Percentiles rank a stretch among this genome's conserved stretches.
Evolutionary conservation across 129 eudicot genomes (phyloP).

Genomic region (sunflower (Helianthus annuus)): HanXRQr2.0-SUNRISE NC_035442.2:142510313-142510812

Average conservation of each 20-base stretch:
- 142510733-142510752: constrained; percentile 13
- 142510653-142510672: constrained; percentile 21
- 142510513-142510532: neutral
- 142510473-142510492: neutral
- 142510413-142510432: too few relatives aligned
- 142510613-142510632: constrained; percentile 8
- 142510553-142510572: neutral
- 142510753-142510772: constrained; percentile 84
- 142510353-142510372: too few relatives aligned
- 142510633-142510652: constrained; percentile 31
- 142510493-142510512: too few relatives aligned
- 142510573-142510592: neutral
- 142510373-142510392: too few relatives aligned
- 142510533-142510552: neutral
- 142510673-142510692: constrained; percentile 1
- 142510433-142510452: too few relatives aligned
- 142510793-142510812: constrained; percentile 94
- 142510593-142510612: constrained; percentile 2
- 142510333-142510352: too few relatives aligned
- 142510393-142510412: too few relatives aligned
- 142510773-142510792: constrained; percentile 72
- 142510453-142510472: neutral
- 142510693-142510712: constrained; percentile 18
- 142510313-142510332: too few relatives aligned
- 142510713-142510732: constrained; percentile 16